Evolutionary conservation across 164 flowering plant species (phyloP).

Genomic region (Pachysandra terminalis): DNA sequence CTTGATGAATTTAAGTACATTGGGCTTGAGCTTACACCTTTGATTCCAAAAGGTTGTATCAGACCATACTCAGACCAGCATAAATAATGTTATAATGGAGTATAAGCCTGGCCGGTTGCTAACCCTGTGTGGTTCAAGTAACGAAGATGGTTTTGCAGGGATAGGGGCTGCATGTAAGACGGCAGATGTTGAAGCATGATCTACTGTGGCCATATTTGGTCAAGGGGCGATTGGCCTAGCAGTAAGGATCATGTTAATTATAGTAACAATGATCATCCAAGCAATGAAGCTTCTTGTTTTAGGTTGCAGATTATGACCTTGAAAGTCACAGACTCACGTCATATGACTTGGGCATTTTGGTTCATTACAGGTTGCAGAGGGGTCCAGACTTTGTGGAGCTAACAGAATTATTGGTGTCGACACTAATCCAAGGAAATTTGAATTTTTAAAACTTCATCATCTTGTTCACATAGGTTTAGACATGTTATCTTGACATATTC

Average conservation of each 20-base stretch:
- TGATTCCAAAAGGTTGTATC: too few relatives aligned
- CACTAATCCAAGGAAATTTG: constrained; percentile 44
- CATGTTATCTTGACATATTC: too few relatives aligned
- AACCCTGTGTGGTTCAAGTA: background rate
- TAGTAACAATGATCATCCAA: too few relatives aligned
- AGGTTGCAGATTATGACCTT: too few relatives aligned
- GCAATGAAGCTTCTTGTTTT: too few relatives aligned
- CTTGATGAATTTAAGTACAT: too few relatives aligned
- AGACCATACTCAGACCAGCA: too few relatives aligned
- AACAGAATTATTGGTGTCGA: constrained; percentile 54
- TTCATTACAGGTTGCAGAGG: constrained; percentile 53
- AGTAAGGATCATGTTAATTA: constrained; percentile 21
- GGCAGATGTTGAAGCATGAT: constrained; percentile 55
- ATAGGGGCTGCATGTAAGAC: constrained; percentile 66
- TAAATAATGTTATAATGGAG: too few relatives aligned
- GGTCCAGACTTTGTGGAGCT: constrained; percentile 59
- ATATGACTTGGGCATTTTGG: background rate
- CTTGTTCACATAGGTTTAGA: too few relatives aligned
- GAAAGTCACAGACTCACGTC: too few relatives aligned
- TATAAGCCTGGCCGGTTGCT: too few relatives aligned
- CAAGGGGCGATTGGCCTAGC: constrained; percentile 64
- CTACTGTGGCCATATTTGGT: constrained; percentile 69
- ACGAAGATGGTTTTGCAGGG: constrained; percentile 25
- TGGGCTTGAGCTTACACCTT: too few relatives aligned
- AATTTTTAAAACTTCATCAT: constrained; percentile 22